These are phyloP conservation scores for Mollisiaceae sp. DNA, from an alignment of 2,329 filamentous ascomycete species.

Conservation along the genomic window DNA sequence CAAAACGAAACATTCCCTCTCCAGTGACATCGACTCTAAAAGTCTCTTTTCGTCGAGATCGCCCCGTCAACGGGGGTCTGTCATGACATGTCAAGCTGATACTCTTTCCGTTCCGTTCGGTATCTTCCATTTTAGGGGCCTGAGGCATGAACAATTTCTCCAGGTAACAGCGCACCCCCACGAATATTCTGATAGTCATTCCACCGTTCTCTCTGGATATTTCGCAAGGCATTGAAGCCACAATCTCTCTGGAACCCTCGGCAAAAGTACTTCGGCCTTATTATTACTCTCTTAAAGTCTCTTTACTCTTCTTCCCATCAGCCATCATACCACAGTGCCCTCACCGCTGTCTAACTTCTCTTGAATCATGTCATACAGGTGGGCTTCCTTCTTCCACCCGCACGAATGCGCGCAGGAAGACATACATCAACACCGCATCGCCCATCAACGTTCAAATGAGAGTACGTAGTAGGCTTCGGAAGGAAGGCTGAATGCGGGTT, in stretches of 20 bases:
- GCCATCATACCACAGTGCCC: neutral
- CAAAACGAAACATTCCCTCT: constrained; percentile 13
- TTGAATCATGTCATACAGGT: neutral
- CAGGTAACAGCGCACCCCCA: constrained; percentile 1
- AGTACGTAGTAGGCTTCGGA: constrained; percentile 4
- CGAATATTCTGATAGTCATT: neutral
- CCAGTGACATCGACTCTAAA: neutral
- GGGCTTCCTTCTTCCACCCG: neutral
- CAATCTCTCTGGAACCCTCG: neutral
- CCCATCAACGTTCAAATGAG: neutral
- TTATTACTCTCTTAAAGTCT: too few species aligned
- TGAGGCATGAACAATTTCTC: neutral
- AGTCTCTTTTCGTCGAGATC: neutral
- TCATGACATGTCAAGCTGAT: neutral
- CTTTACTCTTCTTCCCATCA: neutral
- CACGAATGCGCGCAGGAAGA: neutral
- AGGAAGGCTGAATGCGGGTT: neutral
- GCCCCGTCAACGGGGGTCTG: too few species aligned
- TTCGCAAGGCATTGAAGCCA: neutral
- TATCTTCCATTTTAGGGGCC: neutral
- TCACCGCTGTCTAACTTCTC: constrained; percentile 4
- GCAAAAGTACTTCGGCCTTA: neutral
- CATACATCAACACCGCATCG: neutral
- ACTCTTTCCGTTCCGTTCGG: constrained; percentile 1
- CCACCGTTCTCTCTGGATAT: neutral